Evolutionary conservation across 495 filamentous ascomycete species (phyloP).

Genomic region (Articulospora tetracladia): DNA sequence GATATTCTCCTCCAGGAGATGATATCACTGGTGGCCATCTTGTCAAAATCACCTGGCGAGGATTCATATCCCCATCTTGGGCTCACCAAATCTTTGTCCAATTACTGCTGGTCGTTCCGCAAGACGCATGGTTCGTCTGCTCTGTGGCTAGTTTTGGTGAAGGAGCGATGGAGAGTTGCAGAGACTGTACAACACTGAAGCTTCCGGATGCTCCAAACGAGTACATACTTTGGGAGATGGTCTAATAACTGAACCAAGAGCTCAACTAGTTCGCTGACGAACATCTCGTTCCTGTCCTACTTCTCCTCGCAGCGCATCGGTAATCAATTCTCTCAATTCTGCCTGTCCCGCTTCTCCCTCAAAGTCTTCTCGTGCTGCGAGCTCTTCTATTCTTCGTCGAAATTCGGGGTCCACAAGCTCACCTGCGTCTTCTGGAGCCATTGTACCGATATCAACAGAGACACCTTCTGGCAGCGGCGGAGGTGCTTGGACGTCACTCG

Average conservation of each 20-base stretch:
- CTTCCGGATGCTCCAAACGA: slow-evolving; percentile 40
- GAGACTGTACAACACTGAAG: slow-evolving; percentile 43
- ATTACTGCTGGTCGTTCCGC: slow-evolving; percentile 34
- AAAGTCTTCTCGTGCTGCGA: slow-evolving; percentile 71
- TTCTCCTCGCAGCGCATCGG: slow-evolving; percentile 60
- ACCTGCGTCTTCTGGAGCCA: slow-evolving; percentile 54
- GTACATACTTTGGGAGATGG: slow-evolving; percentile 51
- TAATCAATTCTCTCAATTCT: slow-evolving; percentile 63
- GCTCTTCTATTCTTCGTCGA: slow-evolving; percentile 68
- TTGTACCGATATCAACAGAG: slow-evolving; percentile 60
- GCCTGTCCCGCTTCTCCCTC: slow-evolving; percentile 65
- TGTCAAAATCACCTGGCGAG: slow-evolving; percentile 50
- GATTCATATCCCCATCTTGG: slow-evolving; percentile 47
- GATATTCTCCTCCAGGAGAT: slow-evolving; percentile 63
- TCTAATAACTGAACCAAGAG: background rate
- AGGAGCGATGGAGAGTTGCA: slow-evolving; percentile 35
- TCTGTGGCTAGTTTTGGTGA: slow-evolving; percentile 42
- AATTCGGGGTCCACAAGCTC: slow-evolving; percentile 65
- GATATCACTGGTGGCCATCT: slow-evolving; percentile 25
- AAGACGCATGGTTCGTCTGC: slow-evolving; percentile 46
- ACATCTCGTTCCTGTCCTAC: slow-evolving; percentile 56
- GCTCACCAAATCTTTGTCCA: slow-evolving; percentile 35
- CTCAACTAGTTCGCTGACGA: slow-evolving; percentile 53
- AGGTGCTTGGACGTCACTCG: slow-evolving; percentile 13
- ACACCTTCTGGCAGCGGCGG: slow-evolving; percentile 64